phyloP scores from a whole-genome alignment of 805 yeast species.

The Torulaspora gathmanii region DNA sequence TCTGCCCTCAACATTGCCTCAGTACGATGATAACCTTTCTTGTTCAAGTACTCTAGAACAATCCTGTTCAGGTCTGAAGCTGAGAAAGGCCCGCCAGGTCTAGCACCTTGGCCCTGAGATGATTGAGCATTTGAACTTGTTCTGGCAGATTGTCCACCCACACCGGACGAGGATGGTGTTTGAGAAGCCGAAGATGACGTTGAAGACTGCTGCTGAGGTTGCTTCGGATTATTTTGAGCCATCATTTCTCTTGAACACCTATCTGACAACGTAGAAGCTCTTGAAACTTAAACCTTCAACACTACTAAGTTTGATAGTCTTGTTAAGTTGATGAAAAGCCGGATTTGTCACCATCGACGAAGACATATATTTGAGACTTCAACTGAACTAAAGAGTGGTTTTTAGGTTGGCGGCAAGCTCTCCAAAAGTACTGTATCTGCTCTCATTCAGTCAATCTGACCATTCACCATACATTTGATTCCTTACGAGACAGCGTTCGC shows the following conservation, averaged over 20 bases:
- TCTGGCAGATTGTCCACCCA: slow-evolving; percentile 15
- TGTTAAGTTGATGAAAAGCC: no score
- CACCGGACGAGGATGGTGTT: slow-evolving; percentile 13
- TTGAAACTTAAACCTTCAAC: neutral
- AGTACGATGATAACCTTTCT: slow-evolving; percentile 90
- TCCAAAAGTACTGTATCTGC: no score
- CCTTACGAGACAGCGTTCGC: no score
- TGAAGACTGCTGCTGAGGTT: slow-evolving; percentile 11
- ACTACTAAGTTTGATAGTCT: no score
- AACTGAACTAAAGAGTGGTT: no score
- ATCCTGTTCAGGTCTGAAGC: slow-evolving; percentile 87
- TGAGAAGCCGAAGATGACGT: slow-evolving; percentile 9
- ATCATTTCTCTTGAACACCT: neutral
- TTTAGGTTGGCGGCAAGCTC: no score
- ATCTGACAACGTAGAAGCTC: neutral
- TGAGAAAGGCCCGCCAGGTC: slow-evolving; percentile 42
- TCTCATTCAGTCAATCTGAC: no score
- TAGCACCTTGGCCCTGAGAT: slow-evolving; percentile 9
- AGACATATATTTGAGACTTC: no score
- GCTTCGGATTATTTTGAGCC: slow-evolving; percentile 12
- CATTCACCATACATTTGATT: no score
- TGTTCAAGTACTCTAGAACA: slow-evolving; percentile 85
- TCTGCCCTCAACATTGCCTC: slow-evolving; percentile 93
- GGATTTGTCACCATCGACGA: no score
- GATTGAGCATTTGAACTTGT: slow-evolving; percentile 14